Percentiles rank a stretch among this genome's conserved stretches.
phyloP scores from a whole-genome alignment of 2,329 filamentous ascomycete species.

The Apiospora koreana region DNA sequence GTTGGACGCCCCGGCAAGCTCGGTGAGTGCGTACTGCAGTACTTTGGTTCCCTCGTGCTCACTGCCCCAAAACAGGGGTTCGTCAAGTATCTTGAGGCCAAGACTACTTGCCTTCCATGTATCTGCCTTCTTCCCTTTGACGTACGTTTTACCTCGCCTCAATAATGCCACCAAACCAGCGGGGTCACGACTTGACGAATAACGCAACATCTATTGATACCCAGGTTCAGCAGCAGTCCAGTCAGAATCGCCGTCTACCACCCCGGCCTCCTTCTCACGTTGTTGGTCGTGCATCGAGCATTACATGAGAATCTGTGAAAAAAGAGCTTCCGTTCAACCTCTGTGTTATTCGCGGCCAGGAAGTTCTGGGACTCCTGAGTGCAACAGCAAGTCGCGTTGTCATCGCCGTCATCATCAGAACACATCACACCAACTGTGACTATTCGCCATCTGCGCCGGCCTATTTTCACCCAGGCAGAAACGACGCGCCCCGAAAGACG shows the following conservation, averaged over 20 bases:
- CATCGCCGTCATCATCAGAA: conserved; percentile 4
- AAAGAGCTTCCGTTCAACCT: not conserved
- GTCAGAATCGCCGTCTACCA: conserved; percentile 4
- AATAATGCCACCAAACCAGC: conserved; percentile 12
- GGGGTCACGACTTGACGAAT: conserved; percentile 2
- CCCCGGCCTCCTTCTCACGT: conserved; percentile 5
- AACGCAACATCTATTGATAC: conserved; percentile 1
- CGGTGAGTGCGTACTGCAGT: conserved; percentile 5
- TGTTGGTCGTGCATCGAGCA: conserved; percentile 2
- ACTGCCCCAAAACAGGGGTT: too few relatives aligned
- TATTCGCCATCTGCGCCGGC: not conserved
- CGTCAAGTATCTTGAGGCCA: not conserved
- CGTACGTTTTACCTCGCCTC: conserved; percentile 5
- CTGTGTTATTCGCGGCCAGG: not conserved
- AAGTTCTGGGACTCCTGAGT: not conserved
- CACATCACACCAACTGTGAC: not conserved
- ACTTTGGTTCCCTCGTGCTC: not conserved
- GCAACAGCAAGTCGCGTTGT: conserved; percentile 4
- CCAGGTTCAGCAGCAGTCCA: not conserved
- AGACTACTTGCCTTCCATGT: not conserved
- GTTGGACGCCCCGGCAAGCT: conserved; percentile 6
- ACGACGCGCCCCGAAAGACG: not conserved
- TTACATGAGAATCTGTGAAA: conserved; percentile 5
- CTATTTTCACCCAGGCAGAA: not conserved
- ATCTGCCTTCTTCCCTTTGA: conserved; percentile 5